Conservation (phyloP, 306 rosid species). For the Fragaria nilgerrensis region DNA sequence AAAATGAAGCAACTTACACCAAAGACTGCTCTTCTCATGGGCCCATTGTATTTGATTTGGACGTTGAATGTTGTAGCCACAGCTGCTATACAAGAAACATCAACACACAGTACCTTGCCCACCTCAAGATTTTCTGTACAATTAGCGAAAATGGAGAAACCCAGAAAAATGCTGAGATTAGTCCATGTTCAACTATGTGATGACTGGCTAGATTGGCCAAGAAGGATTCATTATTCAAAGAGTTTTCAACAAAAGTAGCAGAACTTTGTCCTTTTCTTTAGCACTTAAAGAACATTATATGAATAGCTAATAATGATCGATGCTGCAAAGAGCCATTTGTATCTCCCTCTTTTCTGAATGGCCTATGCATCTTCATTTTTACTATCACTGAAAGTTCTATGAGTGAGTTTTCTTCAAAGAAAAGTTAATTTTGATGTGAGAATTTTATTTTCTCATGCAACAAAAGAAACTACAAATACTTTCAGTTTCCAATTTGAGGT, state of each 20-base stretch:
- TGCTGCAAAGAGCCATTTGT: too few relatives aligned
- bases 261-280: neutral
- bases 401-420: neutral
- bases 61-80: conserved; percentile 66
- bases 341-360: neutral
- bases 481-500: neutral
- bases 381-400: neutral
- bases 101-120: conserved; percentile 83
- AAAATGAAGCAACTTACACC: conserved; percentile 60
- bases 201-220: neutral
- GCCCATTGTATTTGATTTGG: conserved; percentile 84
- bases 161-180: conserved; percentile 2
- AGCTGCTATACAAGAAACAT: conserved; percentile 91
- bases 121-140: conserved; percentile 96
- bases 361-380: neutral
- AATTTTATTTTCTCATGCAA: neutral
- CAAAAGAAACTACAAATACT: neutral
- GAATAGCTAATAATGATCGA: neutral
- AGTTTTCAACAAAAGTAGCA: neutral
- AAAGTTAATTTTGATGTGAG: neutral
- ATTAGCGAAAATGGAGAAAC: conserved; percentile 47
- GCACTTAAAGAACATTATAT: too few relatives aligned
- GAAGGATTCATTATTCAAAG: neutral
- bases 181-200: too few relatives aligned
- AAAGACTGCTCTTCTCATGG: conserved; percentile 84